These are phyloP conservation scores for Neonothopanus nambi DNA, from an alignment of 1,284 basidiomycete genomes.

Conservation along the genomic window DNA sequence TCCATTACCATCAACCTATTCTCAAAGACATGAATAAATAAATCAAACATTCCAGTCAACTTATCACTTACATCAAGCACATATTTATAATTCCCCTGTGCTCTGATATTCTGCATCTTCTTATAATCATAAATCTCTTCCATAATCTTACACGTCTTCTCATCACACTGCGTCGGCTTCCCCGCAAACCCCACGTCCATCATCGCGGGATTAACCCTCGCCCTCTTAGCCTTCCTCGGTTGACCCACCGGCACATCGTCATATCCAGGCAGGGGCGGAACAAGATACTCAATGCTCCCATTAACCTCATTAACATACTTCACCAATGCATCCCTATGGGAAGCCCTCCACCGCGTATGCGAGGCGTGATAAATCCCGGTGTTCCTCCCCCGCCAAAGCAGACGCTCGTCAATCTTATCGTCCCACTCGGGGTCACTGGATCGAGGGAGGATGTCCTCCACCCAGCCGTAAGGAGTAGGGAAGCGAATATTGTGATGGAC, in stretches of 20 bases:
- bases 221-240: conserved; percentile 34
- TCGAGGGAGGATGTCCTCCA: conserved; percentile 36
- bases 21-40: not conserved
- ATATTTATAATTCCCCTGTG: conserved; percentile 66
- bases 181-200: conserved; percentile 63
- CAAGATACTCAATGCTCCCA: conserved; percentile 34
- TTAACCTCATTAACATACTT: conserved; percentile 34
- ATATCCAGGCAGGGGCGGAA: conserved; percentile 11
- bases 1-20: conserved; percentile 65
- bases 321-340: conserved; percentile 45
- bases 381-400: conserved; percentile 66
- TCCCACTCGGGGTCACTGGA: conserved; percentile 55
- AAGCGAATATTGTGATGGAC: conserved; percentile 64
- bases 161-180: conserved; percentile 46
- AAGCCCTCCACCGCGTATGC: conserved; percentile 47
- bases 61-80: conserved; percentile 55
- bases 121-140: conserved; percentile 48
- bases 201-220: conserved; percentile 47
- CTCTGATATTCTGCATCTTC: conserved; percentile 37
- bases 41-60: not conserved
- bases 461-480: conserved; percentile 48
- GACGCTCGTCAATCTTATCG: conserved; percentile 49
- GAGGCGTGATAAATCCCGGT: conserved; percentile 58
- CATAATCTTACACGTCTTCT: conserved; percentile 39
- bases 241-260: conserved; percentile 40